Base-by-base conservation (phyloP, 257 asterid genomes). In the Ehretia macrophylla region DNA sequence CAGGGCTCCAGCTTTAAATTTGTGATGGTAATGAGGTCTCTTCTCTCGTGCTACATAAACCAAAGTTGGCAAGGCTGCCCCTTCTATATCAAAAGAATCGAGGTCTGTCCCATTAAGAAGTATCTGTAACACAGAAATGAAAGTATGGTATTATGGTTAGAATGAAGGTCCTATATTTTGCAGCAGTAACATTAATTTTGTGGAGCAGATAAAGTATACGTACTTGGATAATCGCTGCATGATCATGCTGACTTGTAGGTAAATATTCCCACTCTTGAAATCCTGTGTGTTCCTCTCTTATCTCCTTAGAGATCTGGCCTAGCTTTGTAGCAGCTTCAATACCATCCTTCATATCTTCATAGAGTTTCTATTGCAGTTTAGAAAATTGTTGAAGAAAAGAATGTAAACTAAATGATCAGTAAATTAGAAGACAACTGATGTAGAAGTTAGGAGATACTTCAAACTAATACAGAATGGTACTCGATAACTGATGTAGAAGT, bases 1-100 rank as follows among this genome's bases (percentile, higher is more conserved):
- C 56, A 67, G 10, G 11, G 72, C 72, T 40, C 72, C 72, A 4
- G 66, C 72, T 59, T 67, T 67, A 27, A 59, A 67, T 45, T 67
- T 59, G 11, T 67, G 72, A 45, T 51, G 60, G 18, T 51, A 11
- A 0, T 67, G 66, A 4, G 72, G 72, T 13, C 66, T 51, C 66
- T 67, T 67, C 59, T 67, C 66, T 4, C 72, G 61, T 10, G 72
- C 51, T 35, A 67, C 13, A 46, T 67, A 67, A 10, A 67, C 66
- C 49, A 67, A 16, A 38, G 72, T 67, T 12, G 72, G 72, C 47
- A 67, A 22, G 8, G 56, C 35, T 5, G 18, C 17, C 16, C 64
- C 64, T 22, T 48, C 45, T 8, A 56, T 47, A 37, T 65, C 70
- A 32, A 32, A 17, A 13, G 61, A 17, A 3, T 59, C 20, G 8